Percentiles rank a stretch among this genome's conserved stretches.
Evolutionary conservation across 1,284 basidiomycete genomes (phyloP).

Genomic region (Trichosporon sp.): DNA sequence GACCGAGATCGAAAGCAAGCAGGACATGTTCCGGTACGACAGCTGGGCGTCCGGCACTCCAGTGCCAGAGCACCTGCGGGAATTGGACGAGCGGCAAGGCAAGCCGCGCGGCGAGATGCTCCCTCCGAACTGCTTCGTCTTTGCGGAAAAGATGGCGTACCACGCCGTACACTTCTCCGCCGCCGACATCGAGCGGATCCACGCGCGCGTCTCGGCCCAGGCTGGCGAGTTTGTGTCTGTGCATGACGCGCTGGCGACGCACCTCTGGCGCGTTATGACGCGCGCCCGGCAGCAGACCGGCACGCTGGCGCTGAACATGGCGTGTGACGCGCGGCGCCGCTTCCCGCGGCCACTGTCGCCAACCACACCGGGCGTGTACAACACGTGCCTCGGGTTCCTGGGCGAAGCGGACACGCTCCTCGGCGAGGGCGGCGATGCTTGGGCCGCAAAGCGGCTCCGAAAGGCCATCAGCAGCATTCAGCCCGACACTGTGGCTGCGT

Average conservation of each 20-base stretch:
- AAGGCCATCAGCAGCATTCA: conserved; percentile 35
- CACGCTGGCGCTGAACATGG: conserved; percentile 37
- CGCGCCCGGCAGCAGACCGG: conserved; percentile 41
- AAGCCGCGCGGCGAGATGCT: conserved; percentile 37
- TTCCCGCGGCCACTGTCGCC: conserved; percentile 35
- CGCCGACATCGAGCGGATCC: conserved; percentile 47
- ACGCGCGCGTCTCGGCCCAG: not conserved
- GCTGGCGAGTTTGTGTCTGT: conserved; percentile 29
- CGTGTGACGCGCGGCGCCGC: conserved; percentile 48
- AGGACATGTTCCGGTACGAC: conserved; percentile 21
- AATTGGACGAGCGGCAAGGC: conserved; percentile 18
- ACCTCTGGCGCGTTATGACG: conserved; percentile 51
- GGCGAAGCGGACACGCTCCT: conserved; percentile 35
- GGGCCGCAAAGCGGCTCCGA: conserved; percentile 35
- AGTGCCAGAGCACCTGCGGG: not conserved
- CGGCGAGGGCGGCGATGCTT: conserved; percentile 18
- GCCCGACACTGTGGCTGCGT: conserved; percentile 34
- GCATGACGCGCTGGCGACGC: conserved; percentile 53
- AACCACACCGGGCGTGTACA: conserved; percentile 11
- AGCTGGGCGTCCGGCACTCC: conserved; percentile 9
- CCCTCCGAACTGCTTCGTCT: conserved; percentile 49
- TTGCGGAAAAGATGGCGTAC: conserved; percentile 39
- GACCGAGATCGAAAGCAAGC: not conserved
- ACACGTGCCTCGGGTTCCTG: conserved; percentile 49
- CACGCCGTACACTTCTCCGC: conserved; percentile 48